phyloP scores from a whole-genome alignment of 176 grass and related monocot genomes.

The Triticum dicoccoides region DNA sequence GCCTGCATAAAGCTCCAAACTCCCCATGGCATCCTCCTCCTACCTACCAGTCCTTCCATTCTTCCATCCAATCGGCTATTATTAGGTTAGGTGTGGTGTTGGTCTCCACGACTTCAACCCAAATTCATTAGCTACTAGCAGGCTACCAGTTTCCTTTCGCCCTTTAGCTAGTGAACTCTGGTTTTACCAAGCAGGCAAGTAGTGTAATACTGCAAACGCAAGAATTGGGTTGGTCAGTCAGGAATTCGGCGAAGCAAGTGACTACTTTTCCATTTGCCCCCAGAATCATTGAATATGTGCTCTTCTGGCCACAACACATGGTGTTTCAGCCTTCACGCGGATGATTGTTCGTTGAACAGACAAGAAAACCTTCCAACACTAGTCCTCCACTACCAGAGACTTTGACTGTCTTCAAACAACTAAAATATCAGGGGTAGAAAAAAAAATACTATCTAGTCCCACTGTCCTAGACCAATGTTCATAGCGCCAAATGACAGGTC shows the following conservation, averaged over 20 bases:
- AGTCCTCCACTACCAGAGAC: constrained; percentile 7
- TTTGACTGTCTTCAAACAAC: constrained; percentile 23
- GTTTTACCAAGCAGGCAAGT: background rate
- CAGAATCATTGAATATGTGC: background rate
- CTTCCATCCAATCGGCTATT: constrained; percentile 27
- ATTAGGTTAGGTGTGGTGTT: constrained; percentile 36
- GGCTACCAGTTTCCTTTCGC: background rate
- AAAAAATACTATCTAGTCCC: background rate
- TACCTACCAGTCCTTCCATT: constrained; percentile 54
- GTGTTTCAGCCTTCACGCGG: background rate
- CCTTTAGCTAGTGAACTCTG: constrained; percentile 1
- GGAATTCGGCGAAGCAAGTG: background rate
- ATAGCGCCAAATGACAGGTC: constrained; percentile 19
- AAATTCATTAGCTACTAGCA: constrained; percentile 18
- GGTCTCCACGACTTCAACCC: constrained; percentile 37
- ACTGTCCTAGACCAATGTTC: constrained; percentile 17
- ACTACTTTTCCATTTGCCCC: background rate
- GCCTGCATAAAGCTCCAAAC: constrained; percentile 53
- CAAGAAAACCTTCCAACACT: constrained; percentile 12
- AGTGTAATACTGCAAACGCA: background rate
- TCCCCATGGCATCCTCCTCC: constrained; percentile 16
- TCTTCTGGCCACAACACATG: background rate
- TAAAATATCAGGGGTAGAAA: background rate
- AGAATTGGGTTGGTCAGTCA: background rate
- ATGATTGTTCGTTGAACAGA: background rate